Evolutionary conservation across 169 alveolate genomes (phyloP), one percentile per base, ranked within the genome.

Genomic region (Plasmodium sp.): DNA sequence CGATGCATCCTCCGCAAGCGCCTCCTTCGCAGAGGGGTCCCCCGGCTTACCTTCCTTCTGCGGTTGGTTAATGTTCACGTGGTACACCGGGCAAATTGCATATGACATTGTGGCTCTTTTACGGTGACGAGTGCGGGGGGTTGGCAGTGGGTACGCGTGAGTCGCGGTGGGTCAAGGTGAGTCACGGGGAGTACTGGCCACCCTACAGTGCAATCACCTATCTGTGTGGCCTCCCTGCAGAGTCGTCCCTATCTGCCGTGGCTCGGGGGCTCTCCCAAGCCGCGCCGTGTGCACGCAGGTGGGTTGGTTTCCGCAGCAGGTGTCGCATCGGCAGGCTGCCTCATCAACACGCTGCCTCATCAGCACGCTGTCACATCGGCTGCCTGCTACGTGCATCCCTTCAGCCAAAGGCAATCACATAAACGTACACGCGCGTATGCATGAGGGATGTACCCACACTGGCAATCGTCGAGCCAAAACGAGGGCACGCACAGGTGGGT

Each of bases 1-100:
- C 41, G 51, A 18, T 81, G 39, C 12, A 0, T 10, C 36, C 31
- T 45, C 51, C 0, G 36, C 33, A 81, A n/a, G 3, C 81, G 14
- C 34, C 34, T 1, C 33, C 10, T 84, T 18, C n/a, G 54, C 33
- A 33, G 9, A 16, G 4, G 14, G 1, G 22, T 84, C 4, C 36
- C 12, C 41, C n/a, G 6, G 43, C 56, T 5, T 79, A 90, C 94
- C 94, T 90, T 90, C 94, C 56, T 90, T 90, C 43, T 90, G 94
- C 16, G 81, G 80, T 80, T 79, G 91, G 36, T 71, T 90, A 22
- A 90, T 90, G 18, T 90, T 90, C 45, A 90, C 83, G 73, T 16
- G 83, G 72, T 62, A 79, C 16, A 56, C 45, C 2, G 88, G 94
- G 33, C 94, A 90, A 56, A 82, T 6, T 6, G 67, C 94, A 67